These are phyloP conservation scores for Glycine soja DNA, from an alignment of 306 rosid species.

Conservation along the genomic window DNA sequence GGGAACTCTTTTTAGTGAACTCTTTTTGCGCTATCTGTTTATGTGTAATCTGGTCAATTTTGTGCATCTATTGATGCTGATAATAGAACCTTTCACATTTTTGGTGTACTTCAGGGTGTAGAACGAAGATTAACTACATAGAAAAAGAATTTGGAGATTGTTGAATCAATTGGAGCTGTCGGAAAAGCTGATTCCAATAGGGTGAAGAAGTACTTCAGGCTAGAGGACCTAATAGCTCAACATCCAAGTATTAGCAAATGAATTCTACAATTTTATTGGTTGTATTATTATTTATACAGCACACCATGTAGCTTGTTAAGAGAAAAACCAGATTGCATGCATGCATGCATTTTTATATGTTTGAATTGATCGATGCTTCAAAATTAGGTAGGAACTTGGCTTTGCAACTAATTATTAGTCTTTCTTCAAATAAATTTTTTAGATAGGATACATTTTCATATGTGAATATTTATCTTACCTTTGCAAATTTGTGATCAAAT, in stretches of 20 bases:
- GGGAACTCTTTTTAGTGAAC: no score
- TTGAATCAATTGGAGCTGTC: conserved; percentile 92
- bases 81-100: conserved; percentile 35
- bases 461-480: neutral
- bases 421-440: neutral
- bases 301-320: no score
- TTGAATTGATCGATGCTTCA: conserved; percentile 62
- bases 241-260: no score
- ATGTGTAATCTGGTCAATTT: conserved; percentile 7
- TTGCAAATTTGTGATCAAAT: conserved; percentile 34
- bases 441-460: neutral
- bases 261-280: no score
- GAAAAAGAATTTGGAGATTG: conserved; percentile 74
- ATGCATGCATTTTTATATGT: no score
- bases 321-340: no score
- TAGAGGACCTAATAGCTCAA: no score
- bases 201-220: conserved; percentile 87
- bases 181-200: conserved; percentile 74
- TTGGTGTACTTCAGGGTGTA: conserved; percentile 72
- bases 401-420: neutral
- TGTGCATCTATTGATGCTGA: conserved; percentile 38
- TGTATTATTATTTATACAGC: no score
- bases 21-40: conserved; percentile 48
- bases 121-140: conserved; percentile 92
- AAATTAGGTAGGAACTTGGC: conserved; percentile 58